Evolutionary conservation across 371 early-diverging fungal genomes (phyloP).

Genomic region (Mortierella sp.): DNA sequence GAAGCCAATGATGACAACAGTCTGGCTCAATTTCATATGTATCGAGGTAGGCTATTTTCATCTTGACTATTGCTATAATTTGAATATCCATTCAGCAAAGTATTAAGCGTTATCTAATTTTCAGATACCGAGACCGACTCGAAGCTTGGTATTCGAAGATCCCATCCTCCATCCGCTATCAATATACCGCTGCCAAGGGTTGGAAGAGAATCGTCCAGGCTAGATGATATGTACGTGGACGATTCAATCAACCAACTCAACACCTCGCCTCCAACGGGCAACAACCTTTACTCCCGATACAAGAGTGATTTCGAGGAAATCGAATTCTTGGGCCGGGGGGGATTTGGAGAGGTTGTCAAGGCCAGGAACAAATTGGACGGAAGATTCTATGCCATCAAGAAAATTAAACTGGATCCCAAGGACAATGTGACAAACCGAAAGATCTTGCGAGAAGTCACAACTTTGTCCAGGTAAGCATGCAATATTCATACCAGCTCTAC

Average conservation of each 20-base stretch:
- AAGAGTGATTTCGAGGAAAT: conserved; percentile 93
- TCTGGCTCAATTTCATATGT: conserved; percentile 58
- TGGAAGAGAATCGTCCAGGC: conserved; percentile 42
- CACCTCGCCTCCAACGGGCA: conserved; percentile 30
- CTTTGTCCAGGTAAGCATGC: conserved; percentile 70
- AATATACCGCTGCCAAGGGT: conserved; percentile 40
- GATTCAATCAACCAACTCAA: conserved; percentile 54
- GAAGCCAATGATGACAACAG: conserved; percentile 46
- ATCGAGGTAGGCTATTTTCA: conserved; percentile 19
- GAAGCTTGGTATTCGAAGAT: conserved; percentile 16
- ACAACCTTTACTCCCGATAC: conserved; percentile 74
- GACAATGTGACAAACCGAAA: conserved; percentile 84
- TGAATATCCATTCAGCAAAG: not conserved
- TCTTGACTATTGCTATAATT: not conserved
- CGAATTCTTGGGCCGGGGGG: conserved; percentile 91
- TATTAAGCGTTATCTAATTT: not conserved
- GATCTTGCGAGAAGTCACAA: conserved; percentile 92
- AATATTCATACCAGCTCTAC: not conserved
- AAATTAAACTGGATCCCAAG: conserved; percentile 79
- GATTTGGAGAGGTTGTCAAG: conserved; percentile 96
- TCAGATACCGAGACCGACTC: conserved; percentile 35
- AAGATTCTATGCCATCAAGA: conserved; percentile 93
- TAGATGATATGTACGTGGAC: conserved; percentile 55
- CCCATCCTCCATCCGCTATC: conserved; percentile 29
- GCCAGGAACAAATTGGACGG: conserved; percentile 89